Base-by-base conservation (phyloP, 2,329 filamentous ascomycete species). In the Aspergillus sergii region DNA sequence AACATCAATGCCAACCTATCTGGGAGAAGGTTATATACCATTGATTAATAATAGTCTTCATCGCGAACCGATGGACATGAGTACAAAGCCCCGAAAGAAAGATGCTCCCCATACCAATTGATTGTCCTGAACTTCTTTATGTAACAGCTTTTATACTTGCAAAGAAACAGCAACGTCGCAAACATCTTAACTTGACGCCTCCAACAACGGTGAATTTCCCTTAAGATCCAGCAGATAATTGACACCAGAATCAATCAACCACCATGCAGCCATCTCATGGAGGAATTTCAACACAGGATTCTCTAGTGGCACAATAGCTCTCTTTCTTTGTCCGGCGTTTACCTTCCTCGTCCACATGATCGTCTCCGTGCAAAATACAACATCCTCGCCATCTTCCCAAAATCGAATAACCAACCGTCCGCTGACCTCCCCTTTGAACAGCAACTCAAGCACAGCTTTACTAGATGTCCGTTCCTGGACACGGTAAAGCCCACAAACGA, bases 261-360 rank as follows among this genome's bases (percentile, higher is more conserved):
- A 78, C 76, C 76, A 78, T 32, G 74, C 58, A 23, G 73, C 71
- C 36, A 72, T 66, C 58, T 78, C 75, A 64, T 78, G 75, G 60
- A 78, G 60, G 59, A 70, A 77, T 11, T 66, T 67, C n/a, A 72
- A 14, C 30, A 70, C n/a, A 14, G 62, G 62, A 19, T 65, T 71
- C 59, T 78, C 75, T 55, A 78, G 62, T 12, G 75, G 75, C 69
- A 78, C 26, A 3, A 50, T 19, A 11, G 4, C 46, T 10, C 16
- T 28, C 26, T 30, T 50, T 68, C 21, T 30, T 60, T 28, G 59
- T 58, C 11, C 21, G 63, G n/a, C 41, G n/a, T 30, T 9, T 53
- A 16, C 66, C 4, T 54, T 61, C 21, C 54, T 61, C 26, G 65
- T 70, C 75, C 75, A 78, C 72, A 75, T 75, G 9, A 71, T 60